Evolutionary conservation across 768 basidiomycete genomes (phyloP).

Genomic region (Aureoboletus auriporus): DNA sequence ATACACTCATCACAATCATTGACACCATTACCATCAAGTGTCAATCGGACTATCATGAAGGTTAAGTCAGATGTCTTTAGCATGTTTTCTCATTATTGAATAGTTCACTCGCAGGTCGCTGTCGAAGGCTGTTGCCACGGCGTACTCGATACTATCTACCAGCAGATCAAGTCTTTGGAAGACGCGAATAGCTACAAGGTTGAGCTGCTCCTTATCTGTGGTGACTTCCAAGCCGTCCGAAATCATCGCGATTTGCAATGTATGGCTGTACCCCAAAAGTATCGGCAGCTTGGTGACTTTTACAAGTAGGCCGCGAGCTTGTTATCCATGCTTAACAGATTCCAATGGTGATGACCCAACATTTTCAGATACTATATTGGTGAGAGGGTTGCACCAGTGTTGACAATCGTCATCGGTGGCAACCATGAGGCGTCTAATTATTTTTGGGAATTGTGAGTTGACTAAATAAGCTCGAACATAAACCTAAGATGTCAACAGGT

Average conservation of each 20-base stretch:
- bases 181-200: slow-evolving; percentile 58
- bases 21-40: neutral
- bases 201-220: slow-evolving; percentile 87
- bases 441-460: slow-evolving; percentile 86
- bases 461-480: neutral
- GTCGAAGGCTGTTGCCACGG: slow-evolving; percentile 97
- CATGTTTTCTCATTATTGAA: neutral
- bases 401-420: slow-evolving; percentile 94
- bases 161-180: slow-evolving; percentile 62
- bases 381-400: slow-evolving; percentile 70
- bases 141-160: slow-evolving; percentile 83
- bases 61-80: slow-evolving; percentile 3
- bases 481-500: slow-evolving; percentile 42
- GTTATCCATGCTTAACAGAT: neutral
- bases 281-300: slow-evolving; percentile 80
- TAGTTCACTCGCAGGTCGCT: slow-evolving; percentile 55
- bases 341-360: neutral
- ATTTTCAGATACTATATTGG: slow-evolving; percentile 79
- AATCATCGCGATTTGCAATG: slow-evolving; percentile 81
- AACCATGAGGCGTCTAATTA: slow-evolving; percentile 98
- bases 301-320: slow-evolving; percentile 48
- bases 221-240: slow-evolving; percentile 93
- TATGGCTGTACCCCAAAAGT: slow-evolving; percentile 91
- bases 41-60: slow-evolving; percentile 18
- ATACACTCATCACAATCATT: too few relatives aligned